A percentile compares a stretch with the other conserved stretches of the same genome.
Evolutionary conservation across 2,329 filamentous ascomycete species (phyloP).

Genomic region (Penicillium decumbens): DNA sequence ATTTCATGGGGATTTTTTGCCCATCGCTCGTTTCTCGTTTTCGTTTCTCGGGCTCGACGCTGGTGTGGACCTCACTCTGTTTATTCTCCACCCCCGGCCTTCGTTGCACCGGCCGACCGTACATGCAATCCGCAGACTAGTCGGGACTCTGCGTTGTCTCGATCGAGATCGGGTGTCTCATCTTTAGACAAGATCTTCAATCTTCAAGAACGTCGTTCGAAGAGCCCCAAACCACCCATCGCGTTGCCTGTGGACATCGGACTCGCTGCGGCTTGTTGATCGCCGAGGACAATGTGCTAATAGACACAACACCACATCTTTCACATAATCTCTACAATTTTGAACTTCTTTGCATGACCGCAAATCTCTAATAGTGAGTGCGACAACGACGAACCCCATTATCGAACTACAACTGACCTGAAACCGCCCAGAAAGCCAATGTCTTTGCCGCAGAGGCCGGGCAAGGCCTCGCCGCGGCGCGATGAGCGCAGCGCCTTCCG

Average conservation of each 20-base stretch:
- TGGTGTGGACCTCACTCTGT: constrained; percentile 18
- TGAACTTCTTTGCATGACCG: constrained; percentile 5
- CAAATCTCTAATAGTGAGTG: constrained; percentile 10
- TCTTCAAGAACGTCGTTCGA: background rate
- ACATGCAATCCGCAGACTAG: constrained; percentile 4
- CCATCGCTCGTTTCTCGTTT: background rate
- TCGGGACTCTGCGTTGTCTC: background rate
- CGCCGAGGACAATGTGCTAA: background rate
- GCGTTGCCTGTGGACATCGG: background rate
- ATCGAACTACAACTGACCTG: background rate
- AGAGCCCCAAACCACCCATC: background rate
- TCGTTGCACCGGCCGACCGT: constrained; percentile 24
- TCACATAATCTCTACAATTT: background rate
- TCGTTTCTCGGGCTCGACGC: background rate
- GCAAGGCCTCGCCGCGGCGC: constrained; percentile 56
- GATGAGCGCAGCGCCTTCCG: constrained; percentile 61
- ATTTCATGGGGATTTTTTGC: background rate
- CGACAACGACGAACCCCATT: background rate
- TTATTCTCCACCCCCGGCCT: constrained; percentile 20
- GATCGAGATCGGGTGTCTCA: background rate
- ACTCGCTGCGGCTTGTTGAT: background rate
- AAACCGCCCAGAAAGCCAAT: constrained; percentile 27
- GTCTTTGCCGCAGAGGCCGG: constrained; percentile 59
- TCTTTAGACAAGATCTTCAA: background rate
- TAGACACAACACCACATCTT: background rate